Base-by-base conservation (phyloP, 805 yeast genomes). In the Zygosaccharomyces rouxii region DNA sequence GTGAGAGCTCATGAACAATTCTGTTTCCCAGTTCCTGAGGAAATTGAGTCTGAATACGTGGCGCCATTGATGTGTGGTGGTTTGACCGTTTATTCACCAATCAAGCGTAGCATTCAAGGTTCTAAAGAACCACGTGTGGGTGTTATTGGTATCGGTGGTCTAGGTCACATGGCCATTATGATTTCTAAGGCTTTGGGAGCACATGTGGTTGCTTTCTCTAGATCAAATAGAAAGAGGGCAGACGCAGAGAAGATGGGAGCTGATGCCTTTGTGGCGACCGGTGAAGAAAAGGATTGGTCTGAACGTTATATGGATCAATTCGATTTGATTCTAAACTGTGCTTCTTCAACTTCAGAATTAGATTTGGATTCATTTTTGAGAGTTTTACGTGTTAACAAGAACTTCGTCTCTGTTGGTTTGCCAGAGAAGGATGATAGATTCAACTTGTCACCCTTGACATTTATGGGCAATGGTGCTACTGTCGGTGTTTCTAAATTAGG, bases 371-470 rank as follows among this genome's bases (percentile, higher is more conserved):
- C 70, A 22, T 78, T 79, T 63, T 60, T 83, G 52, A 61, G 65
- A 25, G 63, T 74, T 25, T 71, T 86, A 63, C 80, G 74, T 59
- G 79, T 83, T 37, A 77, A 77, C 59, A 83, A 83, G 47, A 71
- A 72, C 45, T 77, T 82, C 62, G 73, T 82, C 46, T 72, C 83
- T 30, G 89, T 81, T 48, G 92, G 92, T 47, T 71, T 84, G 58
- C 88, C 92, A 46, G 75, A 71, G 42, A 72, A 76, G 44, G 67
- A 55, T 43, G 71, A 67, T 52, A 57, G 57, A 35, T 61, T 70
- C 46, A 55, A 56, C 16, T 38, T 51, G 51, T 54, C 63, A 11
- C 54, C 54, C 3, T 70, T 72, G 61, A 66, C 78, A 23, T 79
- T 81, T 68, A 68, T 81, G 55, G 55, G 64, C 18, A 58, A 68